Base-by-base conservation (phyloP, 345 rosid genomes). In the Citrus inodora region DNA sequence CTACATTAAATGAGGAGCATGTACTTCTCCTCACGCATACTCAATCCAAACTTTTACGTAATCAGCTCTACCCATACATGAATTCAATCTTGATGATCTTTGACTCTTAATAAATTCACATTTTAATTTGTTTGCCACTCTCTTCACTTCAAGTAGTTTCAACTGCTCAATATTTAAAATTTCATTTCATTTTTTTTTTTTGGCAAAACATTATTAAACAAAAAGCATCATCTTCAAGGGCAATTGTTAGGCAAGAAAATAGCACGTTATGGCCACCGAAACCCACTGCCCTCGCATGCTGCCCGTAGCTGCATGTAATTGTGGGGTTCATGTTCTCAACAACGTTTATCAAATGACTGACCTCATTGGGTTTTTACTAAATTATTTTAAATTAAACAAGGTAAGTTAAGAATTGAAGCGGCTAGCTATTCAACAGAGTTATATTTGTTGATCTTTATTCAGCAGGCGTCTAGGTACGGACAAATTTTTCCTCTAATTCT, bases 261-360 rank as follows among this genome's bases (percentile, higher is more conserved):
- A 33, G 46, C 85, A 78, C 38, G 82, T 69, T 80, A 42, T 35
- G 75, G 60, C 77, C 88, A 83, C 85, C 83, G 75, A 79, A 55
- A 51, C 65, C 64, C 51, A 14, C 33, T 64, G 30, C 10, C 22
- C 77, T 40, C 27, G 22, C 37, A 48, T 51, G 56, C 56, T 51
- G 11, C 53, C 53, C 60, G 55, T 35, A 22, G 61, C 46, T 71
- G 46, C 51, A 17, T 35, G 60, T 6, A 17, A 58, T 38, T 77
- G 80, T 81, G 87, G 84, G 71, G 76, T 80, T 78, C 87, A 86
- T 85, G 88, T 82, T 80, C 82, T 37, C 33, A 40, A 30, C 70
- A 38, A 27, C 32, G 2, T 24, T 42, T 42, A 42, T 11, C 51
- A 11, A 42, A 42, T 42, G 16, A 14, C 51, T 42, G 16, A 14